Evolutionary conservation across 2,329 filamentous ascomycete genomes (phyloP).

Genomic region (Thermothelomyces thermophilus): DNA sequence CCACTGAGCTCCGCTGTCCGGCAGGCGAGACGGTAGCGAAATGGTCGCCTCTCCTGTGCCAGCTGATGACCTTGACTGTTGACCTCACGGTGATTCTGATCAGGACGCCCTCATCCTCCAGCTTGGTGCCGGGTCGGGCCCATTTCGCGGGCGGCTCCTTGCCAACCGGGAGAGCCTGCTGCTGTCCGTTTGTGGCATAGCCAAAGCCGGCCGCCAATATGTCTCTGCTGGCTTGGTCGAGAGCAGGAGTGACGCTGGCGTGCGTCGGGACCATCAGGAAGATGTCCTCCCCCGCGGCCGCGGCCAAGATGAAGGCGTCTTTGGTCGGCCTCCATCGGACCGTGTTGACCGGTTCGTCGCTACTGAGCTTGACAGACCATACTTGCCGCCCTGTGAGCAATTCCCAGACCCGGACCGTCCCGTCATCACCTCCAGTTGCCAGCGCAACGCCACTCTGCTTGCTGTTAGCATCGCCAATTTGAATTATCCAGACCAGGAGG

Average conservation of each 20-base stretch:
- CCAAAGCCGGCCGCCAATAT: slow-evolving; percentile 87
- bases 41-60: slow-evolving; percentile 93
- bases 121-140: slow-evolving; percentile 66
- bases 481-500: not conserved
- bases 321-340: slow-evolving; percentile 85
- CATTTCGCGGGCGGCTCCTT: slow-evolving; percentile 77
- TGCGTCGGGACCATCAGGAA: slow-evolving; percentile 74
- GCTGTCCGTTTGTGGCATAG: slow-evolving; percentile 63
- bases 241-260: slow-evolving; percentile 54
- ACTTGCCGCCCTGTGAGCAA: slow-evolving; percentile 78
- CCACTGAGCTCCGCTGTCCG: slow-evolving; percentile 71
- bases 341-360: slow-evolving; percentile 72
- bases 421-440: slow-evolving; percentile 90
- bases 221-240: slow-evolving; percentile 68
- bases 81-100: slow-evolving; percentile 74
- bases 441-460: slow-evolving; percentile 34
- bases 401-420: slow-evolving; percentile 86
- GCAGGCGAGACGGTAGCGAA: slow-evolving; percentile 84
- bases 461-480: slow-evolving; percentile 2
- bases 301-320: slow-evolving; percentile 74
- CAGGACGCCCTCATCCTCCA: slow-evolving; percentile 72
- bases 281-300: slow-evolving; percentile 75
- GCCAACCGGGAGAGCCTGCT: slow-evolving; percentile 47
- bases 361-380: slow-evolving; percentile 74
- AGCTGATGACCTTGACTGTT: slow-evolving; percentile 79